phyloP scores from a whole-genome alignment of 2,329 filamentous ascomycete genomes.

The Nigrospora osmanthi region DNA sequence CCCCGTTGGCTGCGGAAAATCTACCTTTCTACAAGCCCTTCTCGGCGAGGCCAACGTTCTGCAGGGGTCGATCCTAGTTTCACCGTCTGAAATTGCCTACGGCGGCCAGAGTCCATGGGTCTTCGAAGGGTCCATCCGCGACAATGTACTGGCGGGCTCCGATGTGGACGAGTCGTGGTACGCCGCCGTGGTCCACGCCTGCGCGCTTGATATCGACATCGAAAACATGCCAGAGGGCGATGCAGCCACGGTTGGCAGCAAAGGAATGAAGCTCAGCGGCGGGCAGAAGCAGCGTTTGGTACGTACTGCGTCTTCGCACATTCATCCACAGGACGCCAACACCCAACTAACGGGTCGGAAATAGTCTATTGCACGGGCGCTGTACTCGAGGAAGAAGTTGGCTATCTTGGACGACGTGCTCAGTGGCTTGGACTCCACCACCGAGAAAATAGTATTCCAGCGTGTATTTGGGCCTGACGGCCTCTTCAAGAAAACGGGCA shows the following conservation, averaged over 20 bases:
- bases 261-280: conserved; percentile 17
- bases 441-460: conserved; percentile 1
- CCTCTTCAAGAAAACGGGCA: conserved; percentile 1
- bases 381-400: conserved; percentile 7
- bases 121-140: conserved; percentile 9
- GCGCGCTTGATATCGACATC: conserved; percentile 7
- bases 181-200: conserved; percentile 8
- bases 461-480: conserved; percentile 2
- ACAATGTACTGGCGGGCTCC: conserved; percentile 9
- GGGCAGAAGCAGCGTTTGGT: conserved; percentile 14
- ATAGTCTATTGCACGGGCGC: conserved; percentile 9
- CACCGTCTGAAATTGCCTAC: conserved; percentile 5
- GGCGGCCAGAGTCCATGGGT: conserved; percentile 12
- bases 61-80: background rate
- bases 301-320: background rate
- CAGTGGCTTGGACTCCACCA: conserved; percentile 8
- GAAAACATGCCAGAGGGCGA: conserved; percentile 12
- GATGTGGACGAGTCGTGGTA: conserved; percentile 2
- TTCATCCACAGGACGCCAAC: background rate
- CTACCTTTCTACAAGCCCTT: conserved; percentile 3
- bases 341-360: conserved; percentile 1
- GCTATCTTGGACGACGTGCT: conserved; percentile 10
- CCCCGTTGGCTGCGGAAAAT: conserved; percentile 4
- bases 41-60: conserved; percentile 1
- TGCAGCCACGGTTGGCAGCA: conserved; percentile 14